Evolutionary conservation across 2,329 filamentous ascomycete genomes (phyloP), one percentile per base, ranked within the genome.

Genomic region (Zymoseptoria pseudotritici): DNA sequence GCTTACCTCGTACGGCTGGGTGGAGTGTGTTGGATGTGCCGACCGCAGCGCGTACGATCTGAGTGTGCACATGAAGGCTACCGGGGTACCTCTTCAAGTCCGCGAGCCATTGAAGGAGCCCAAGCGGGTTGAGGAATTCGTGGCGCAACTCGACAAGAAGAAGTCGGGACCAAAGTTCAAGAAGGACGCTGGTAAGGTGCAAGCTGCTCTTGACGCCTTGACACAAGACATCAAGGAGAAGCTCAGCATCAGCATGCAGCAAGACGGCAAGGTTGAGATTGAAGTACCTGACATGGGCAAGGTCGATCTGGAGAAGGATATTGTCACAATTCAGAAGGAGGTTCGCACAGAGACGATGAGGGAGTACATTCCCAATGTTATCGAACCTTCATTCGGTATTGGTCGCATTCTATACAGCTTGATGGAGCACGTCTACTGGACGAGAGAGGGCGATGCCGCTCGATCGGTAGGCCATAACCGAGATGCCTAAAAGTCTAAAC

Each of bases 311-410:
- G 81, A 82, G 69, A 87, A 87, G 72, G 91, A 96, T 62, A 82
- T 95, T 54, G 80, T 99, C 72, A 84, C 81, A 60, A 91, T 97
- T 68, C 89, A 92, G 78, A 91, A 89, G 78, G 85, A 87, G 68
- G 96, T 88, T 67, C 83, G 91, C 64, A 83, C 86, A 3, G 90
- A 96, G 76, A 88, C 96, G 73, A 85, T 87, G 60, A 85, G 94
- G 69, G 92, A 97, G 74, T 99, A 90, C 79, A 95, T 88, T 0
- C 93, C 93, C 61, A 97, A 97, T 72, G 72, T 75, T 56, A 75
- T 97, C 68, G 94, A 99, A 79, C 94, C 93, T 1, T 97, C 93
- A 0, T 99, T 97, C 70, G 93, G 93, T 80, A 96, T 97, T 71
- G 94, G 93, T 61, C 86, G 93, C 69, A 97, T 97, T 64, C 80